Base-by-base conservation (phyloP, 176 grass and related monocot species). In the Carex cristatella region DNA sequence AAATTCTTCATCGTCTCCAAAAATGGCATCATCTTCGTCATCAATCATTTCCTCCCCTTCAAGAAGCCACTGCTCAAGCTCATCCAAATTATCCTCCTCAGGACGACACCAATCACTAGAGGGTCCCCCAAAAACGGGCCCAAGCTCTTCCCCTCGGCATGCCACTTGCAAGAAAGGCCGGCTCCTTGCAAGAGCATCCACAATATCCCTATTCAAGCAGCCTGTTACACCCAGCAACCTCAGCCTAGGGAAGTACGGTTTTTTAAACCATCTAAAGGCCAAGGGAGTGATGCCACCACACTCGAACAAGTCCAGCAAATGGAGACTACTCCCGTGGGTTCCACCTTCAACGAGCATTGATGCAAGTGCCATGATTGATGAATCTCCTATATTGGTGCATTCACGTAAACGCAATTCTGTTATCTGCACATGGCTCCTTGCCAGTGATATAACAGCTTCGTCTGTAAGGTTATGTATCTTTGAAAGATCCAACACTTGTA, bases 341-440 rank as follows among this genome's bases (percentile, higher is more conserved):
- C 87, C 90, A 81, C 95, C 95, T 83, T 98, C 88, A 13, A 95
- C 49, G 68, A 93, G 93, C 96, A 99, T 99, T 61, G 93, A 99
- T 65, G 91, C 96, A 84, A 99, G 88, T 54, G 91, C 91, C 96
- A 94, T 99, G 53, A 99, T 94, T 15, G 96, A 75, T 30, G 90
- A 72, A 88, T 98, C 86, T 54, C 95, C 93, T 61, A 98, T 94
- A 81, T 89, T 79, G 0, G 79, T 61, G 65, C 92, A 93, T 85
- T 94, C 93, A 60, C 95, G 83, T 85, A 98, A 65, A 59, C 91
- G 86, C 4, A 98, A 88, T 75, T 98, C 92, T 27, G 80, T 61
- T 15, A 95, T 80, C 84, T 89, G 93, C 83, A 89, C 83, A 66
- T 85, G 79, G 18, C 81, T 92, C 71, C 89, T 93, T 71, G 91